phyloP scores from a whole-genome alignment of 2,329 filamentous ascomycete species.

The Aspergillus tanneri region DNA sequence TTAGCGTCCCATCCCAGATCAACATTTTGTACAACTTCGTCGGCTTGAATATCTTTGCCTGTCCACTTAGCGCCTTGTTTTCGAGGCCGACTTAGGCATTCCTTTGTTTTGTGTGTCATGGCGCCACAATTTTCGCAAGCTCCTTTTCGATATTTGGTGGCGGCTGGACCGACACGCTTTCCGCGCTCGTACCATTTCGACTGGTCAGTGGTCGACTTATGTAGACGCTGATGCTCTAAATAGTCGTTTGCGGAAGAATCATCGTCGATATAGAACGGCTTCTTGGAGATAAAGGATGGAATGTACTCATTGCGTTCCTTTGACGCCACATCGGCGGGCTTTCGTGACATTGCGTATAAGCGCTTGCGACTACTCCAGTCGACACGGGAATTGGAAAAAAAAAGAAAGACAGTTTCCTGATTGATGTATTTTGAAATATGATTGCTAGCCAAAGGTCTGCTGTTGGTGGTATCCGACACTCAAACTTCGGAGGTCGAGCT shows the following conservation, averaged over 20 bases:
- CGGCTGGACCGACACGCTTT: slow-evolving; percentile 77
- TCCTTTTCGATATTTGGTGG: slow-evolving; percentile 96
- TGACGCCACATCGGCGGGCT: slow-evolving; percentile 53
- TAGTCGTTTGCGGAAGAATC: slow-evolving; percentile 77
- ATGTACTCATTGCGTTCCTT: slow-evolving; percentile 99
- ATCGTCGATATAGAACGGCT: slow-evolving; percentile 89
- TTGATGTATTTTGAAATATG: too few relatives aligned
- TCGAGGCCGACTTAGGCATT: slow-evolving; percentile 84
- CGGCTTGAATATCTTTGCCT: slow-evolving; percentile 87
- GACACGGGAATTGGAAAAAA: neutral
- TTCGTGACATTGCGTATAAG: slow-evolving; percentile 38
- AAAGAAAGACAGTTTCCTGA: neutral
- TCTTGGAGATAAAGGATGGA: slow-evolving; percentile 94
- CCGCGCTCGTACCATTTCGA: slow-evolving; percentile 93
- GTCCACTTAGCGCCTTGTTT: slow-evolving; percentile 91
- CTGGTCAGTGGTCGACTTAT: slow-evolving; percentile 65
- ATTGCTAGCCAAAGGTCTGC: neutral
- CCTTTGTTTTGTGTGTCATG: slow-evolving; percentile 94
- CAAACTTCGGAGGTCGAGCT: slow-evolving; percentile 4
- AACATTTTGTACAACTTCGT: slow-evolving; percentile 82
- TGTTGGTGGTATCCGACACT: neutral
- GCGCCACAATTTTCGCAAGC: slow-evolving; percentile 98
- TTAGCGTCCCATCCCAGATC: slow-evolving; percentile 95
- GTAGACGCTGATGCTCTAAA: slow-evolving; percentile 90
- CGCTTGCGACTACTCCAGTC: neutral